Evolutionary conservation across 805 yeast genomes (phyloP).

Genomic region (Candida manassasensis): DNA sequence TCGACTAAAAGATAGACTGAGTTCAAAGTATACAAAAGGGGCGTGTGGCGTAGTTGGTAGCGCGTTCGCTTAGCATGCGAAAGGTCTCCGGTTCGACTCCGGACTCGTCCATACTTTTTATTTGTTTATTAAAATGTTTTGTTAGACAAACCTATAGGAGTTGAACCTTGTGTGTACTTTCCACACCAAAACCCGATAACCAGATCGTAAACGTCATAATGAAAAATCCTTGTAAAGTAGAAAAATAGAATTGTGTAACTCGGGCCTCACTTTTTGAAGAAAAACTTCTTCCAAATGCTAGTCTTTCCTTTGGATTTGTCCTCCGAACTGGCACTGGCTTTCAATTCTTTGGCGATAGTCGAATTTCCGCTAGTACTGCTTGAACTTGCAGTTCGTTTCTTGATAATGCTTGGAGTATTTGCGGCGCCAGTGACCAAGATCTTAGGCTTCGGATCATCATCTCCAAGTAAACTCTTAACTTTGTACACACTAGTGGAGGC

Average conservation of each 20-base stretch:
- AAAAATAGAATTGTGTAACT: no score
- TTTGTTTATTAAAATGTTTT: not conserved
- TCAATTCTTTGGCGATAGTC: not conserved
- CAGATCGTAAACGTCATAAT: no score
- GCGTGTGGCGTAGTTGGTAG: conserved; percentile 50
- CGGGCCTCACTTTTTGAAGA: conserved; percentile 19
- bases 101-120: conserved; percentile 30
- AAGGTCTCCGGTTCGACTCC: conserved; percentile 46
- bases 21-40: no score
- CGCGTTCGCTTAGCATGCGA: conserved; percentile 48
- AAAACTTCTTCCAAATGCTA: conserved; percentile 20
- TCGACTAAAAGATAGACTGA: no score
- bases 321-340: not conserved
- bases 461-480: conserved; percentile 37
- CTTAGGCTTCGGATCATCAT: conserved; percentile 21
- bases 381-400: conserved; percentile 2
- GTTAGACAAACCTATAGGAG: no score
- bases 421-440: not conserved
- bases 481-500: conserved; percentile 26
- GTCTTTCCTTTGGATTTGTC: conserved; percentile 10
- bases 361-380: conserved; percentile 6
- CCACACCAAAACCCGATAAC: no score
- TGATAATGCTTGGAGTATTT: conserved; percentile 1
- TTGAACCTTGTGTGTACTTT: no score
- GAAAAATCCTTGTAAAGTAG: no score